Evolutionary conservation across 345 rosid genomes (phyloP).

Genomic region (Sisymbrium irio): DNA sequence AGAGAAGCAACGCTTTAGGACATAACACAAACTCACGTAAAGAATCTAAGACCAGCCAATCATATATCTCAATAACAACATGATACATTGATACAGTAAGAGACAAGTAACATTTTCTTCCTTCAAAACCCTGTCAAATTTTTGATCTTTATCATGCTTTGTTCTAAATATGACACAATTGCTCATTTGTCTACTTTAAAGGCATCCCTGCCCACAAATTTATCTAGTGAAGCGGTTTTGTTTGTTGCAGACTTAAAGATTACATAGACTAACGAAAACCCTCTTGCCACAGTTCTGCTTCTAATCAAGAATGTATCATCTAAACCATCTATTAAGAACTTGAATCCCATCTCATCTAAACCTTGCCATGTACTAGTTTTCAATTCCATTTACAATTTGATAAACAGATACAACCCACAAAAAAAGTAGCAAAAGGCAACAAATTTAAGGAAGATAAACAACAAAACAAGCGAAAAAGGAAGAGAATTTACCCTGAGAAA

Average conservation of each 20-base stretch:
- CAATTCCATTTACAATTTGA: background rate
- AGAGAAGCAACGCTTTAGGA: constrained; percentile 14
- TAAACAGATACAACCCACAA: background rate
- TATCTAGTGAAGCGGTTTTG: background rate
- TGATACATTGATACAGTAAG: constrained; percentile 1
- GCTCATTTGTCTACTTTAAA: background rate
- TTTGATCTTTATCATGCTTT: background rate
- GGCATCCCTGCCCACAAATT: background rate
- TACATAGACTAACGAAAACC: background rate
- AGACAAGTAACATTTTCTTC: background rate
- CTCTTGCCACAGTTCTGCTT: background rate
- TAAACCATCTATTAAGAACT: background rate
- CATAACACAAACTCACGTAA: background rate
- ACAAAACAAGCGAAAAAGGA: too few species aligned
- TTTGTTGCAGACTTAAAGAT: background rate
- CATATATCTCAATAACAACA: background rate
- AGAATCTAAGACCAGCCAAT: background rate
- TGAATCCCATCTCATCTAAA: background rate
- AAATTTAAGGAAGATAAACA: background rate
- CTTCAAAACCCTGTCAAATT: background rate
- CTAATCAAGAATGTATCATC: background rate
- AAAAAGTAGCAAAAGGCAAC: background rate
- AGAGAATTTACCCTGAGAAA: constrained; percentile 56
- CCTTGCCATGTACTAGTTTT: background rate
- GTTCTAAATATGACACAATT: background rate